phyloP scores from a whole-genome alignment of 2,329 filamentous ascomycete species.

The Scytalidium sp. region DNA sequence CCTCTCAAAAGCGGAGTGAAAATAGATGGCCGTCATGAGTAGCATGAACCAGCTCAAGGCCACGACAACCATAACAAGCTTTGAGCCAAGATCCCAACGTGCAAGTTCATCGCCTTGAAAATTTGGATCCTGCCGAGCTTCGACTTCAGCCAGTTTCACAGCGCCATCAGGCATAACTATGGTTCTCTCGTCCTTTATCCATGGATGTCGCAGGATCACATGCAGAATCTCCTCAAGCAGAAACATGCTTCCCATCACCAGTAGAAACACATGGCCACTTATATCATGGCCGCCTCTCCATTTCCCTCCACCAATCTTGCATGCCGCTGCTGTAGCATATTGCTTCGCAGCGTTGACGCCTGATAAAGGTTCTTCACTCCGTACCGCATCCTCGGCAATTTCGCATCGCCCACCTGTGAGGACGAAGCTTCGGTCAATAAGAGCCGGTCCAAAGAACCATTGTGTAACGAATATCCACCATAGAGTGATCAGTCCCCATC shows the following conservation, averaged over 20 bases:
- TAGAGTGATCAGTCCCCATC: slow-evolving; percentile 70
- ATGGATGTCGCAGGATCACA: slow-evolving; percentile 46
- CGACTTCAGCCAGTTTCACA: slow-evolving; percentile 55
- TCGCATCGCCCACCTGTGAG: slow-evolving; percentile 85
- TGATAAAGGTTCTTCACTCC: slow-evolving; percentile 37
- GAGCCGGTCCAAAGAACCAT: slow-evolving; percentile 90
- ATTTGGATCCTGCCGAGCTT: slow-evolving; percentile 26
- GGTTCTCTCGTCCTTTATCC: slow-evolving; percentile 56
- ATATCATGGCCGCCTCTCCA: slow-evolving; percentile 98
- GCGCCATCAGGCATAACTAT: slow-evolving; percentile 66
- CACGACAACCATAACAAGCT: slow-evolving; percentile 62
- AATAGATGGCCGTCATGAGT: slow-evolving; percentile 97
- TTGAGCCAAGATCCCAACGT: slow-evolving; percentile 42
- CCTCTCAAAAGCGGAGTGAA: slow-evolving; percentile 99
- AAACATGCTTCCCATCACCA: slow-evolving; percentile 80
- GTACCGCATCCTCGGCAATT: slow-evolving; percentile 42
- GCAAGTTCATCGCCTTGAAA: slow-evolving; percentile 10
- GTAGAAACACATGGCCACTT: slow-evolving; percentile 89
- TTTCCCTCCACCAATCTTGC: slow-evolving; percentile 74
- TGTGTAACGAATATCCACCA: slow-evolving; percentile 89
- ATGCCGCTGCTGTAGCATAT: slow-evolving; percentile 72
- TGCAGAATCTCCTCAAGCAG: slow-evolving; percentile 77
- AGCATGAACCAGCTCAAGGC: slow-evolving; percentile 89
- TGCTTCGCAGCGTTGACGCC: slow-evolving; percentile 43
- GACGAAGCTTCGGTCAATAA: slow-evolving; percentile 89